A percentile compares a stretch with the other conserved stretches of the same genome.
phyloP scores from a whole-genome alignment of 345 rosid genomes.

The Nephelium lappaceum region DNA sequence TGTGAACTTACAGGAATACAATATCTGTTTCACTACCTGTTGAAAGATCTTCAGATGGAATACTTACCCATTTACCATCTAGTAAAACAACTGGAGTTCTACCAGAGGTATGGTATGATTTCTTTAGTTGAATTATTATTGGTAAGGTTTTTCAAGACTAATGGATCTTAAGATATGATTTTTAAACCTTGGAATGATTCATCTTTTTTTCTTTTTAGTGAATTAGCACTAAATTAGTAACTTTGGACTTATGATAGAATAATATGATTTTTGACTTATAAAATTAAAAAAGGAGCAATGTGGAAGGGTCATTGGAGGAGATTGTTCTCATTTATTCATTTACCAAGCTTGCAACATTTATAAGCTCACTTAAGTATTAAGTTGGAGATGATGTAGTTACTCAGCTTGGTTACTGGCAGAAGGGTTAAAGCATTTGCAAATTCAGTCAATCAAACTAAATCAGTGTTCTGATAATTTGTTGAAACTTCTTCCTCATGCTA shows the following conservation, averaged over 20 bases:
- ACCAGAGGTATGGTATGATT: constrained; percentile 90
- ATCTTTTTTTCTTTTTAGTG: background rate
- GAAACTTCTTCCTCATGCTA: constrained; percentile 10
- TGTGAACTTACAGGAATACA: constrained; percentile 72
- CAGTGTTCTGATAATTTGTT: background rate
- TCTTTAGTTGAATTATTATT: background rate
- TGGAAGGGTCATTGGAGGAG: background rate
- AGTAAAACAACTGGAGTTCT: constrained; percentile 76
- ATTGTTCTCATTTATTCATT: background rate
- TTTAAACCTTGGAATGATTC: constrained; percentile 3
- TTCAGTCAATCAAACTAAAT: background rate
- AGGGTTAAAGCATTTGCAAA: background rate
- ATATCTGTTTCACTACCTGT: constrained; percentile 98
- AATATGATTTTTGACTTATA: no score
- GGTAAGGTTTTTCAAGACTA: background rate
- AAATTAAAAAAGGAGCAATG: background rate
- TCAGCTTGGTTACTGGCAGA: background rate
- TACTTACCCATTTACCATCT: constrained; percentile 68
- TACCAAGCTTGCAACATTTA: constrained; percentile 2
- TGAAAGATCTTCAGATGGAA: constrained; percentile 77
- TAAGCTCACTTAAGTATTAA: constrained; percentile 2
- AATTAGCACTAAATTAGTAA: background rate
- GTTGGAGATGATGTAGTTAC: background rate
- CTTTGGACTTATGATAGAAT: background rate
- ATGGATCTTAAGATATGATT: background rate